Evolutionary conservation across 352 stramenopile species (phyloP), one percentile per base, ranked within the genome.

Genomic region (Phytophthora tubulina): DNA sequence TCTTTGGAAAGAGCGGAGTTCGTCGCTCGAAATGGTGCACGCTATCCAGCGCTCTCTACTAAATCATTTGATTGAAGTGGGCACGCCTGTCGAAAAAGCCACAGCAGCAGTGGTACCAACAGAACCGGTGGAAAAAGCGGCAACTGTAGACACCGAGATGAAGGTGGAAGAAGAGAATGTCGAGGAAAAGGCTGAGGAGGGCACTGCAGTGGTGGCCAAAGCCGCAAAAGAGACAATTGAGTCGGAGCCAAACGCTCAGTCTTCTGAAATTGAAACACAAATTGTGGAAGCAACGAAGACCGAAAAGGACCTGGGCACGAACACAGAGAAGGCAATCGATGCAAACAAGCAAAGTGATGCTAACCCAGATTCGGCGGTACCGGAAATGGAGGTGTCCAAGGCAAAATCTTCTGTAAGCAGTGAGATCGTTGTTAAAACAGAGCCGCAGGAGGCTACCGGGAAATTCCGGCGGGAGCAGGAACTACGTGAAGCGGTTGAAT

Each of bases 1-100:
- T 32, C 71, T 96, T 53, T 96, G 89, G 89, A 93, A 92, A 66
- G 89, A 96, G 68, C 72, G 88, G 38, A 91, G 80, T 39, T 90
- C 86, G 32, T 89, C 87, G 5, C 61, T 93, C 3, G 89, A 96
- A 63, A 88, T 92, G 60, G 78, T 96, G 35, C 78, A 92, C 44
- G 81, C 86, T 5, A 90, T 95, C 42, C 76, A 91, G 55, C 82
- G 89, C 42, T 88, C 89, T 4, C 66, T 96, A 4, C 58, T 81
- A 27, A 69, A 72, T 50, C 57, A 64, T 50, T 57, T 50, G 42
- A 66, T 65, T 48, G 59, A 53, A 54, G 38, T 70, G 30, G 21
- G 27, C 7, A 35, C 31, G 13, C 30, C 45, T 41, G 30, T 39
- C 35, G 61, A 56, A 27, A 65, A 27, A 27, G 21, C 21, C 41